Evolutionary conservation across 768 basidiomycete genomes (phyloP).

Genomic region (Tulasnella sp.): DNA sequence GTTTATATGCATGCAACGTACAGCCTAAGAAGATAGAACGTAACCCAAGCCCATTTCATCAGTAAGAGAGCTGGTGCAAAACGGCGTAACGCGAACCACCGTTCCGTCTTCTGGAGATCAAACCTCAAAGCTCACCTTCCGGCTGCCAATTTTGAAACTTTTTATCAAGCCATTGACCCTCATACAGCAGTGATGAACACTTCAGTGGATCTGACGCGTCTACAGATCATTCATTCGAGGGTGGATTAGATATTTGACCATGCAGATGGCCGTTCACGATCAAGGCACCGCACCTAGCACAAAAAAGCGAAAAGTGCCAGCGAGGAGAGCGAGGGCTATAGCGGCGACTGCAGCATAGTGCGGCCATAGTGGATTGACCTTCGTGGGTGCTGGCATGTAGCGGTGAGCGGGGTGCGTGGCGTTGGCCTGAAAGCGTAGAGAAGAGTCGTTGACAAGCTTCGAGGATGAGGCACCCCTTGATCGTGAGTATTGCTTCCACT

Average conservation of each 20-base stretch:
- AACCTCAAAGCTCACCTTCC: conserved; percentile 51
- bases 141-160: conserved; percentile 74
- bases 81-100: no score
- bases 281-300: conserved; percentile 33
- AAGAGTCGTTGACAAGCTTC: no score
- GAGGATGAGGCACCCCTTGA: no score
- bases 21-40: conserved; percentile 42
- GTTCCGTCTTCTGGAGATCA: no score
- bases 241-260: background rate
- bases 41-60: no score
- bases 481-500: no score
- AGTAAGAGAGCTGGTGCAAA: no score
- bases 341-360: conserved; percentile 37
- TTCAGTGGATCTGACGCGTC: conserved; percentile 63
- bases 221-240: conserved; percentile 29
- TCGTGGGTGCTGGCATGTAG: background rate
- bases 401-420: background rate
- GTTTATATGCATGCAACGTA: conserved; percentile 57
- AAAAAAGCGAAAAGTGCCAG: conserved; percentile 35
- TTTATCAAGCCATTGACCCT: conserved; percentile 69
- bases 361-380: conserved; percentile 37
- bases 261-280: no score
- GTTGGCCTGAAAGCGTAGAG: no score
- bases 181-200: conserved; percentile 57
- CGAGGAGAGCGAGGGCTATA: conserved; percentile 31